A percentile compares a stretch with the other conserved stretches of the same genome.
Evolutionary conservation across 2,329 filamentous ascomycete species (phyloP).

Genomic region (Sporothrix brunneoviolacea): DNA sequence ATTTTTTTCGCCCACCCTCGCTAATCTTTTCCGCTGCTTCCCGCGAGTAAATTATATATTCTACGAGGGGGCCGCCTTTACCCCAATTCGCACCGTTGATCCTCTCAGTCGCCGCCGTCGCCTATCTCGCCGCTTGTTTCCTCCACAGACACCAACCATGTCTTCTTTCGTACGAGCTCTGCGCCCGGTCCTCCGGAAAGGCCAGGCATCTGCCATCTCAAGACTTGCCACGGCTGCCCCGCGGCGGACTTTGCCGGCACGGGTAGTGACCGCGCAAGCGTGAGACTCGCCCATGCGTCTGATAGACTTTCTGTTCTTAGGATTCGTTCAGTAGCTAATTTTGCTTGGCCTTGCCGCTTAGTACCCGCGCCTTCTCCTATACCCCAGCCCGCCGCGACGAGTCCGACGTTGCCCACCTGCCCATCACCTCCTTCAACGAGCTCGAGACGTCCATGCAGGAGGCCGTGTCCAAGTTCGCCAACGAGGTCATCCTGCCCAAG

Average conservation of each 20-base stretch:
- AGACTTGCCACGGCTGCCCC: constrained; percentile 9
- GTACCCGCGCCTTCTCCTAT: constrained; percentile 51
- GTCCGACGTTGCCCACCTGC: constrained; percentile 75
- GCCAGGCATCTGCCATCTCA: constrained; percentile 24
- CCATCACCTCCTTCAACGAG: constrained; percentile 88
- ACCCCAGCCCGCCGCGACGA: constrained; percentile 57
- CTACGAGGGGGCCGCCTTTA: too few species aligned
- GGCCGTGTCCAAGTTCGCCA: constrained; percentile 82
- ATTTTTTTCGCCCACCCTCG: background rate
- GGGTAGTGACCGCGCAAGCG: constrained; percentile 8
- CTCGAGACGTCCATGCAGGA: constrained; percentile 85
- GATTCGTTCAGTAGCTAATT: background rate
- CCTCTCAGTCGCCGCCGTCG: background rate
- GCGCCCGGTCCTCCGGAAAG: constrained; percentile 44
- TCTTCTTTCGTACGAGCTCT: constrained; percentile 45
- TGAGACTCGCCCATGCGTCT: background rate
- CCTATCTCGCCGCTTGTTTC: background rate
- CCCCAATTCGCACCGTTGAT: too few species aligned
- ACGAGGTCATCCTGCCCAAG: constrained; percentile 80
- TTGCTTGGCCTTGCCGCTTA: constrained; percentile 14
- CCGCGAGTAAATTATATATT: background rate
- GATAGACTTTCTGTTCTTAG: background rate
- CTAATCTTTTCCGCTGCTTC: background rate
- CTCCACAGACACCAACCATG: constrained; percentile 25
- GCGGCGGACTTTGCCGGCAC: constrained; percentile 7